phyloP scores from a whole-genome alignment of 2,329 filamentous ascomycete genomes.

The Rhexocercosporidium sp. region DNA sequence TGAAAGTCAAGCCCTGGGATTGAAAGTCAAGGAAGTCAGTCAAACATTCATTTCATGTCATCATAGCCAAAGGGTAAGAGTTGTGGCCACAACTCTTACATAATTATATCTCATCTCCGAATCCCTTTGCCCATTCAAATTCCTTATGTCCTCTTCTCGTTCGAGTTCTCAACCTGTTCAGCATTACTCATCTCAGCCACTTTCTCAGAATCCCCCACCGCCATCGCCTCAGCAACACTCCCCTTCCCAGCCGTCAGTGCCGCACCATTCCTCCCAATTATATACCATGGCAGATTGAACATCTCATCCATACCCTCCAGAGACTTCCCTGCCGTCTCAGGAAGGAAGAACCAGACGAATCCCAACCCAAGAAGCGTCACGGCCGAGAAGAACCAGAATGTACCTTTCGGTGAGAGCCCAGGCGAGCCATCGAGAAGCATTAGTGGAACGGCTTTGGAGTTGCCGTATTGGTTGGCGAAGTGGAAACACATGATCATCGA shows the following conservation, averaged over 20 bases:
- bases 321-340: conserved; percentile 70
- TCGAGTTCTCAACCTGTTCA: conserved; percentile 24
- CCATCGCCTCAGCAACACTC: conserved; percentile 50
- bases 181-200: conserved; percentile 43
- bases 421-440: conserved; percentile 63
- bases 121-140: background rate
- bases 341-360: conserved; percentile 76
- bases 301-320: conserved; percentile 74
- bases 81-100: no score
- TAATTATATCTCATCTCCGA: background rate
- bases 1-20: no score
- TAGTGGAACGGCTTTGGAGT: conserved; percentile 73
- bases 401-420: conserved; percentile 62
- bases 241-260: conserved; percentile 53
- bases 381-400: conserved; percentile 77
- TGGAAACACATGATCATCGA: conserved; percentile 79
- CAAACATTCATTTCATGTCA: background rate
- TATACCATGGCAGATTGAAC: conserved; percentile 76
- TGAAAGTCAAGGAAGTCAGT: no score
- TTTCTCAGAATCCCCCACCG: conserved; percentile 49
- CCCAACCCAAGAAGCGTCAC: conserved; percentile 70
- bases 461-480: conserved; percentile 81
- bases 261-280: conserved; percentile 62
- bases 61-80: background rate
- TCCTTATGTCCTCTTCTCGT: conserved; percentile 39